Evolutionary conservation across 208 protist genomes (phyloP), one percentile per base, ranked within the genome.

Genomic region (Blechomonas ayalai): DNA sequence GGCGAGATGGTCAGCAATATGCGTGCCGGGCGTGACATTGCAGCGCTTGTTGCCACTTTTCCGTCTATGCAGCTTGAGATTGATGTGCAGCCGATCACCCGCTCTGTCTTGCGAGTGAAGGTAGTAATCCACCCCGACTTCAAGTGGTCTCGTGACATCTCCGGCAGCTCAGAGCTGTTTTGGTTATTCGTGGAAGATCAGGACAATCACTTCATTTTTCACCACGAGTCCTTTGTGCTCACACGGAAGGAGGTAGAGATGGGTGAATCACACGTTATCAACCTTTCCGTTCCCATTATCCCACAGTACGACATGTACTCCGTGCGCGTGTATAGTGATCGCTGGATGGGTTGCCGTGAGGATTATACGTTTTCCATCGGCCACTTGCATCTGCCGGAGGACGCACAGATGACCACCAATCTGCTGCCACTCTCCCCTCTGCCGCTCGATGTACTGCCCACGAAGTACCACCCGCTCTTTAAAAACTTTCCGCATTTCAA

Each of bases 401-500:
- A 94, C 50, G 48, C 40, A 20, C 76, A 90, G 49, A 76, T 95
- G 39, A 95, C 97, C 48, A 99, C 98, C 0, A 80, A 87, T 29
- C 71, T 99, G 35, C 73, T 99, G 1, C 84, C 96, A 45, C 79
- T 99, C 25, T 51, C 81, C 32, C 98, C 98, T 20, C 82, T 99
- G 24, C 77, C 87, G 22, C 50, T 95, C 22, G 61, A 76, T 13
- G 86, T 99, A 6, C 61, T 98, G 42, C 75, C 83, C 6, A 61
- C 90, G 47, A 69, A 78, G 42, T 86, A 90, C 58, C 72, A 85
- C 34, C 27, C 63, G 13, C 73, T 98, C 51, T 74, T 97, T 25
- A 90, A 96, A 31, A 44, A 52, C 15, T 99, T 98, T 68, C 58
- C 69, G 10, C 92, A 99, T 71, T 98, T 99, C 66, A 99, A 99